Base-by-base conservation (phyloP, 164 flowering plant species). In the Liriodendron chinense region DNA sequence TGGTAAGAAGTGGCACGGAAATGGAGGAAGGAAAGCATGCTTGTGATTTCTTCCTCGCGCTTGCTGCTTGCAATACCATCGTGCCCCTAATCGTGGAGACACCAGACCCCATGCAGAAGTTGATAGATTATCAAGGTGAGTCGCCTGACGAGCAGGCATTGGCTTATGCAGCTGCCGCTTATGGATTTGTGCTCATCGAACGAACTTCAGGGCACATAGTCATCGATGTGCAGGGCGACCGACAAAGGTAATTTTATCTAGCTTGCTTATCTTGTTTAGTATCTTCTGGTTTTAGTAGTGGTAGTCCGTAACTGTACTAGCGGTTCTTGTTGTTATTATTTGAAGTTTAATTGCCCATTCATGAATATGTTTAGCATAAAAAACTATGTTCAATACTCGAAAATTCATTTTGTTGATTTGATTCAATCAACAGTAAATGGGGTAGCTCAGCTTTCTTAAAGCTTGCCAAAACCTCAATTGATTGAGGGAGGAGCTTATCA, bases 121-220 rank as follows among this genome's bases (percentile, higher is more conserved):
- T 88, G 80, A 82, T 96, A 76, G 98, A 94, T 75, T 96, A 96
- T 83, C 99, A 96, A 76, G 99, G 99, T 26, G 99, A 96, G 77
- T 96, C 99, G 76, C 99, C 98, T 49, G 99, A 96, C 85, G 99
- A 96, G 76, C 99, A 96, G 83, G 98, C 99, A 74, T 75, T 96
- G 83, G 96, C 84, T 71, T 96, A 91, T 90, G 99, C 99, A 71
- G 99, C 99, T 73, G 97, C 99, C 24, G 84, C 97, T 20, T 91
- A 96, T 85, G 99, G 99, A 20, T 92, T 85, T 77, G 83, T 88
- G 89, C 99, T 96, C 47, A 71, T 94, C 26, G 98, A 96, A 80
- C 80, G 99, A 83, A 92, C 99, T 47, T 94, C 99, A 7, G 98
- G 98, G 10, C 91, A 94, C 80, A 93, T 96, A 79, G 86, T 89